Evolutionary conservation across 2,329 filamentous ascomycete species (phyloP), one percentile per base, ranked within the genome.

Genomic region (Dactylellina parvicollis): DNA sequence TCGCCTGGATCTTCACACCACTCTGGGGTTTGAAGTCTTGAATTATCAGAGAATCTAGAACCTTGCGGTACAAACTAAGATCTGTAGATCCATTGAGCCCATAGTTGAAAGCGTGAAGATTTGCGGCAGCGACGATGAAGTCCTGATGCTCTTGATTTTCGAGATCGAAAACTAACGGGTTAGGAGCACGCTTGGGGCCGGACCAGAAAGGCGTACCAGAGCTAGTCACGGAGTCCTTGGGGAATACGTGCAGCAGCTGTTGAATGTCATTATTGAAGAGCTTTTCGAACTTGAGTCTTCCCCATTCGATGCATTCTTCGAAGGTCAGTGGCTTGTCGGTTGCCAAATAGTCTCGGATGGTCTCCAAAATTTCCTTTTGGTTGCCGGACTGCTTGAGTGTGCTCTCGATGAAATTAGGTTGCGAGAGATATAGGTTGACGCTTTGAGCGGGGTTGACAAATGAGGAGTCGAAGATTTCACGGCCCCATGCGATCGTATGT

Each of bases 401-500:
- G 16, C 88, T 87, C 77, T 92, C 90, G 14, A 99, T 86, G 80
- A 96, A 99, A 81, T 96, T 92, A 30, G 94, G 89, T 81, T 97
- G 91, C 1, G 90, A 91, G 76, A 99, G 85, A 80, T 99, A 97
- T 69, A 96, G 85, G 80, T 99, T 99, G 79, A 95, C 94, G 34
- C 92, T 91, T 82, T 98, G 92, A 0, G 95, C 91, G 30, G 92
- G 92, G 77, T 94, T 95, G 77, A 96, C 92, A 78, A 98, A 99
- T 77, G 90, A 92, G 26, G 89, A 90, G 83, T 98, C 92, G 82
- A 99, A 99, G 76, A 96, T 86, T 81, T 98, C 95, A 78, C 96
- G 92, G 38, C 93, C 90, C 95, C 95, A 99, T 1, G 95, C 95
- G 80, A 99, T 99, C 0, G 95, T 98, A 82, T 99, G 95, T 83